phyloP scores from a whole-genome alignment of 2,329 filamentous ascomycete genomes.

The Onygenales sp. region DNA sequence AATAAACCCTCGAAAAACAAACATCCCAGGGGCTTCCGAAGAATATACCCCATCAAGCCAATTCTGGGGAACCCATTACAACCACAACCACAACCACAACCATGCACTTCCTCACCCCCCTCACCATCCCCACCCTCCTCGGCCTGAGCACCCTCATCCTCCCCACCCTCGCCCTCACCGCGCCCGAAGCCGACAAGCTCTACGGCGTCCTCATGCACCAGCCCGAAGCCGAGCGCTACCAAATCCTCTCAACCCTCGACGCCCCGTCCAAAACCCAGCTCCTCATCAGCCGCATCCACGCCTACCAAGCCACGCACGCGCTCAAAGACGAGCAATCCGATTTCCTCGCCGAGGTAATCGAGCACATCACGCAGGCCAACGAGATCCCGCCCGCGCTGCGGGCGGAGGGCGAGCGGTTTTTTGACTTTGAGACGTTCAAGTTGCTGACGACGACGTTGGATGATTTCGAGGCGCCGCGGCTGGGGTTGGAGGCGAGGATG shows the following conservation, averaged over 20 bases:
- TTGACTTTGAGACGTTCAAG: not conserved
- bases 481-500: not conserved
- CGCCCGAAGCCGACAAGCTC: not conserved
- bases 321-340: not conserved
- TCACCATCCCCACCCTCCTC: not conserved
- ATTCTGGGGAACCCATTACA: too few species aligned
- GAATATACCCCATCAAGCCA: too few species aligned
- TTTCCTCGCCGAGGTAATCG: not conserved
- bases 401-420: not conserved
- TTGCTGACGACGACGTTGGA: not conserved
- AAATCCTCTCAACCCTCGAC: not conserved
- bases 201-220: not conserved
- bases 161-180: not conserved
- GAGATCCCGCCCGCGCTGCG: not conserved
- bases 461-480: not conserved
- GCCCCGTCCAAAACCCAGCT: not conserved
- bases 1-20: too few species aligned
- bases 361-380: not conserved
- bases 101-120: slow-evolving; percentile 12
- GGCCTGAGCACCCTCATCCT: not conserved
- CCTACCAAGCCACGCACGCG: not conserved
- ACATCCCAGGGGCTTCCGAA: too few species aligned
- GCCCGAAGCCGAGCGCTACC: not conserved
- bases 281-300: not conserved
- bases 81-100: too few species aligned